These are phyloP conservation scores for Syzygium syzygioides DNA, from an alignment of 441 rosid species.

Conservation along the genomic window DNA sequence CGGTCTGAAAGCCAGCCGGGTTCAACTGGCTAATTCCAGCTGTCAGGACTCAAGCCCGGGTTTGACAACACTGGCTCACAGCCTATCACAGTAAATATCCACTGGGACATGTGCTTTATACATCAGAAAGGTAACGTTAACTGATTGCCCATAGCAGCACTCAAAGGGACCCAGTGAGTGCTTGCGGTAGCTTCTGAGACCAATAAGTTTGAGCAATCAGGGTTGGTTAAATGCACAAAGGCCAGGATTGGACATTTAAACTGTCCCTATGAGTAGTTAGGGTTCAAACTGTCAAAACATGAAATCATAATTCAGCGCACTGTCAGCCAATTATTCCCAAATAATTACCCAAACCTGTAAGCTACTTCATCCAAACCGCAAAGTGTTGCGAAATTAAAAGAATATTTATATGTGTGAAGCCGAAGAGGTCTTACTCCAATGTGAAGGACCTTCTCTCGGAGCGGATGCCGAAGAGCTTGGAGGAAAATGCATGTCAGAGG, in stretches of 20 bases:
- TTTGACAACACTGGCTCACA: not conserved
- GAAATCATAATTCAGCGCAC: not conserved
- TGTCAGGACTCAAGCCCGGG: not conserved
- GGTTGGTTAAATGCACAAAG: not conserved
- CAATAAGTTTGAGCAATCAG: not conserved
- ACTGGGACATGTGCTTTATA: not conserved
- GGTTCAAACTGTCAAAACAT: not conserved
- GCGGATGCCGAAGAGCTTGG: slow-evolving; percentile 46
- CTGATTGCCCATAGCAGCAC: not conserved
- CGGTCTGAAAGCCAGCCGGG: not conserved
- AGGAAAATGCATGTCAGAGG: slow-evolving; percentile 36
- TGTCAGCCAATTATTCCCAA: not conserved
- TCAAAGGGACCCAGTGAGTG: not conserved
- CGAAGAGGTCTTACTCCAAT: slow-evolving; percentile 43
- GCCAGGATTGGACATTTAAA: not conserved
- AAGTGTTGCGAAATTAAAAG: not conserved
- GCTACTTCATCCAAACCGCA: not conserved
- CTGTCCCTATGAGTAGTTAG: not conserved
- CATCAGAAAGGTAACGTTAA: not conserved
- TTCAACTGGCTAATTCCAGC: not conserved
- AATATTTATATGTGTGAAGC: not conserved
- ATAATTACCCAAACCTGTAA: not conserved
- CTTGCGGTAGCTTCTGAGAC: not conserved
- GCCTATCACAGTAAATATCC: not conserved
- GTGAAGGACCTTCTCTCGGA: slow-evolving; percentile 41